Conservation (phyloP, 2,329 filamentous ascomycete genomes). For the Tolypocladium inflatum region DNA sequence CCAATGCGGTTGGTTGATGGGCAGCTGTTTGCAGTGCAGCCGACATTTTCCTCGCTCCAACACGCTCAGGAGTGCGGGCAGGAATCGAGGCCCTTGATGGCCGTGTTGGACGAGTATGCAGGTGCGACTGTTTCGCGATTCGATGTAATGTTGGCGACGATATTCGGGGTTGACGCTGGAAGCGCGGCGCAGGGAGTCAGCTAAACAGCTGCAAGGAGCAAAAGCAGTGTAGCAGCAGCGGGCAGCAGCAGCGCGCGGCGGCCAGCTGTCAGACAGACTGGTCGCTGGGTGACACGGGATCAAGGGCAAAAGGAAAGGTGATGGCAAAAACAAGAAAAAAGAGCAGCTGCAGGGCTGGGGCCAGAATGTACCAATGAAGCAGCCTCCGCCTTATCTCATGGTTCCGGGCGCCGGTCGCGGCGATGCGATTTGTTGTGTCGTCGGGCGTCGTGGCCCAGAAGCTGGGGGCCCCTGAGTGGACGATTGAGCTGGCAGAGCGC, state of each 20-base stretch:
- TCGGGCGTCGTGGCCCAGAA: conserved; percentile 13
- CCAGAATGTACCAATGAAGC: conserved; percentile 24
- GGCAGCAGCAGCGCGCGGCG: not conserved
- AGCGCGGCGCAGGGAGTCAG: not conserved
- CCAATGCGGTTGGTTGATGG: conserved; percentile 42
- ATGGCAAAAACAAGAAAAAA: not conserved
- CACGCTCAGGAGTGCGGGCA: conserved; percentile 4
- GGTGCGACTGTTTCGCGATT: not conserved
- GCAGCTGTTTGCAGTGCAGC: conserved; percentile 53
- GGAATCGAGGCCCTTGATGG: conserved; percentile 4
- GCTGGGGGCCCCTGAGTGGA: conserved; percentile 13
- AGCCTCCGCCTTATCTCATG: conserved; percentile 32
- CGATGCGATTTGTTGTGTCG: conserved; percentile 24
- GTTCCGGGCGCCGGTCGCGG: conserved; percentile 20
- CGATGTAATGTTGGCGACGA: not conserved
- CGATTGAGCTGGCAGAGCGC: conserved; percentile 2
- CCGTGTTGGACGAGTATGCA: not conserved
- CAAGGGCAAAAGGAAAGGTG: not conserved
- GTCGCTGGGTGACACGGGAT: not conserved
- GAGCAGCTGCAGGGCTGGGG: conserved; percentile 7
- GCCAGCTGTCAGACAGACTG: not conserved
- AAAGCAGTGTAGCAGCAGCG: not conserved
- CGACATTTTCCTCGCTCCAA: conserved; percentile 26
- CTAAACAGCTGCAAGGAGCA: not conserved
- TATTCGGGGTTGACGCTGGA: not conserved